Evolutionary conservation across 1,284 basidiomycete species (phyloP).

Genomic region (Tilletia caries): DNA sequence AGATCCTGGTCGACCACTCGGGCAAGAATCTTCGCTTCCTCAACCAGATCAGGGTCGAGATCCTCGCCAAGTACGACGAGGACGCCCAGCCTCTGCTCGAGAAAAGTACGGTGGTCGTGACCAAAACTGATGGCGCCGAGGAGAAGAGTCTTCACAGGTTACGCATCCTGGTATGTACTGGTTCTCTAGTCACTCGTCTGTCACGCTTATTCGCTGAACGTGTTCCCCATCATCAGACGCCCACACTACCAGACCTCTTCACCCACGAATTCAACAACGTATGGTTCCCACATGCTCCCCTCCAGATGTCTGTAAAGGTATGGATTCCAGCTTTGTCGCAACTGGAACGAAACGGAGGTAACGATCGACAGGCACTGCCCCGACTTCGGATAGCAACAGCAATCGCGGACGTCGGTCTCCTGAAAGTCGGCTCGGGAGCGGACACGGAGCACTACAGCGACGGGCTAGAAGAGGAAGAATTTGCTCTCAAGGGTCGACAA

Average conservation of each 20-base stretch:
- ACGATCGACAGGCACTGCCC: background rate
- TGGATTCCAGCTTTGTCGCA: background rate
- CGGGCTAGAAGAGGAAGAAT: conserved; percentile 5
- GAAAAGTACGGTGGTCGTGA: conserved; percentile 6
- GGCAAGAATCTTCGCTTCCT: background rate
- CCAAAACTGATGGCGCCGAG: background rate
- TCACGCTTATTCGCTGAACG: background rate
- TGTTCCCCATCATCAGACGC: background rate
- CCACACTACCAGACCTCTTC: conserved; percentile 9
- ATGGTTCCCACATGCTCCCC: background rate
- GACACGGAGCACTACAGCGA: background rate
- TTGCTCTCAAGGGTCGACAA: background rate
- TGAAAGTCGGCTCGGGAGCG: background rate
- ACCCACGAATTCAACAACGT: conserved; percentile 1
- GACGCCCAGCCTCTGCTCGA: background rate
- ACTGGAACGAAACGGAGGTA: background rate
- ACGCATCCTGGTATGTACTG: background rate
- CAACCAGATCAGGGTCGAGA: background rate
- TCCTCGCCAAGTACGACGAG: conserved; percentile 11
- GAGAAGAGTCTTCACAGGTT: background rate
- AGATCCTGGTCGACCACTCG: background rate
- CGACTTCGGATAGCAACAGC: conserved; percentile 2
- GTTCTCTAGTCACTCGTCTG: background rate
- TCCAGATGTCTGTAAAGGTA: background rate
- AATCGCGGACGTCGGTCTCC: conserved; percentile 4